Conservation (phyloP, 2,329 filamentous ascomycete genomes). For the Trichoderma asperellum region DNA sequence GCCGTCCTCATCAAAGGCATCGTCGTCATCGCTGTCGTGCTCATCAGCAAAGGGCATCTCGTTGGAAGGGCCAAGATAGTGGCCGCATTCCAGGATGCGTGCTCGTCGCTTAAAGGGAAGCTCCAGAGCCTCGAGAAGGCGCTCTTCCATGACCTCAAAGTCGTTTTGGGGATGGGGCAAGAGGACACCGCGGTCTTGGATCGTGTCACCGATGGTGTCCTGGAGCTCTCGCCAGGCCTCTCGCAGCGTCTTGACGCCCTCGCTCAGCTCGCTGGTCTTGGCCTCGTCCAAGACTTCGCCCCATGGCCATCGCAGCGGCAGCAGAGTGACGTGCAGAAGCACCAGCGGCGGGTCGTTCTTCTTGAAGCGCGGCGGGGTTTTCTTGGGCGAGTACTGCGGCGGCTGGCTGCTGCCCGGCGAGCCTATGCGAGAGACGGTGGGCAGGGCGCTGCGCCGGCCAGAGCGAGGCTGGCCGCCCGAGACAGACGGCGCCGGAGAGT, state of each 20-base stretch:
- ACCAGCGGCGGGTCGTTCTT: slow-evolving; percentile 68
- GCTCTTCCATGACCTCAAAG: slow-evolving; percentile 78
- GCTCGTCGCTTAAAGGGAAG: slow-evolving; percentile 67
- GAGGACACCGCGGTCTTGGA: slow-evolving; percentile 73
- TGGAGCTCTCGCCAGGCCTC: slow-evolving; percentile 70
- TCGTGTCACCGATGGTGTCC: slow-evolving; percentile 72
- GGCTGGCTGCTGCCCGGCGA: slow-evolving; percentile 53
- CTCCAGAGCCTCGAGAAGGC: slow-evolving; percentile 74
- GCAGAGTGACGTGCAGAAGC: slow-evolving; percentile 74
- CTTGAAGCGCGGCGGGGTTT: slow-evolving; percentile 63
- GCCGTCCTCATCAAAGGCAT: slow-evolving; percentile 42
- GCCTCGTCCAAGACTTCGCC: slow-evolving; percentile 57
- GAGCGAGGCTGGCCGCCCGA: slow-evolving; percentile 59
- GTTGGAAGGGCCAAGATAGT: slow-evolving; percentile 69
- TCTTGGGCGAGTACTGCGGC: slow-evolving; percentile 59
- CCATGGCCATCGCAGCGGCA: slow-evolving; percentile 71
- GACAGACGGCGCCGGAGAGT: slow-evolving; percentile 64
- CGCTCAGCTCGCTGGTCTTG: slow-evolving; percentile 47
- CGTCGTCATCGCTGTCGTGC: slow-evolving; percentile 53
- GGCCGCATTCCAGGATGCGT: slow-evolving; percentile 73
- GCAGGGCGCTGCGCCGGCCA: slow-evolving; percentile 51
- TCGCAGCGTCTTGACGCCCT: slow-evolving; percentile 55
- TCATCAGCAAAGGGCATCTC: slow-evolving; percentile 49
- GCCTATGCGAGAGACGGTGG: slow-evolving; percentile 60
- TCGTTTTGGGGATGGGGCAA: slow-evolving; percentile 79